Base-by-base conservation (phyloP, 208 protist species). In the Wallacemonas sp. region DNA sequence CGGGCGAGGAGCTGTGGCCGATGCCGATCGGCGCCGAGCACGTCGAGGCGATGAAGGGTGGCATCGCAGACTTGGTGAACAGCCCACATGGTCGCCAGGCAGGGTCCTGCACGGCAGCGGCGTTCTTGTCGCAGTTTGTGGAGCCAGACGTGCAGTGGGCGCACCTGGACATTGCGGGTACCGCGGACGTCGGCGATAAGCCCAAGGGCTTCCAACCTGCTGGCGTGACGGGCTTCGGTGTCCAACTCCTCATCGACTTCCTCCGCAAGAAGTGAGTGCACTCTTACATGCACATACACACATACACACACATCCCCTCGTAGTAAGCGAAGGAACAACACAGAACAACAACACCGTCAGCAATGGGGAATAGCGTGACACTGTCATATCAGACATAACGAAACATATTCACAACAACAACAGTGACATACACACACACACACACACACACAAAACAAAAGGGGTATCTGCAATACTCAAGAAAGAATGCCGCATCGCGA, bases 11-110 rank as follows among this genome's bases (percentile, higher is more conserved):
- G 83, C 3, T 94, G 65, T 96, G 90, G 90, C 87, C 86, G 17
- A 87, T 96, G 87, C 90, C 90, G n/a, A 76, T 94, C 26, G 85
- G 78, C 24, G 78, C 84, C 26, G 90, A 96, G 74, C 87, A 94
- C 74, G 55, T 64, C 34, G 68, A 85, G 29, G 60, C 76, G 46
- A 80, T 96, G 65, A 87, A 87, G 70, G 85, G 90, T 43, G 71
- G 74, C 38, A 60, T 92, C 11, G 85, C 84, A 0, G 90, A 96
- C 64, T 49, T 93, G 47, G 70, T 85, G 44, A 93, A 92, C 62
- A 41, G 72, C 0, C 72, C 84, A 2, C 66, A 67, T 0, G 83
- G 79, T 2, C 72, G 81, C 12, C 62, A 83, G 60, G 90, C 65
- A 12, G 90, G 90, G 34, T 82, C 85, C 17, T 93, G 87, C 81